Conservation (phyloP, 768 basidiomycete genomes). For the Termitomyces sp. region DNA sequence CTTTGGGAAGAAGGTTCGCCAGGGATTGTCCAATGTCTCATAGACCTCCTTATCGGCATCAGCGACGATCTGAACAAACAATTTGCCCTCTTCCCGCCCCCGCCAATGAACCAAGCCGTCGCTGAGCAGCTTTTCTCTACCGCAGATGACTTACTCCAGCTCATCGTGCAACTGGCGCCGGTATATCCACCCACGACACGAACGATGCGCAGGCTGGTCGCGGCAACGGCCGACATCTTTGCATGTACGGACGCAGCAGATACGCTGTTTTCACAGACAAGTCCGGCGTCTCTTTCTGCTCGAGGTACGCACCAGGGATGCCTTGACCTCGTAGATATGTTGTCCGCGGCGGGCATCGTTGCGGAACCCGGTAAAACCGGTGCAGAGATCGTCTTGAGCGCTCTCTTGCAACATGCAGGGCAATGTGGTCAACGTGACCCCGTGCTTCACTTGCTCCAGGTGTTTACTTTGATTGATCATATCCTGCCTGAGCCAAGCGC, state of each 20-base stretch:
- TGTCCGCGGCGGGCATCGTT: conserved; percentile 32
- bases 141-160: conserved; percentile 47
- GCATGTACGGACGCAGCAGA: conserved; percentile 48
- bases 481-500: conserved; percentile 43
- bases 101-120: conserved; percentile 37
- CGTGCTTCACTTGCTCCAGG: conserved; percentile 50
- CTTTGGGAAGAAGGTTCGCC: conserved; percentile 61
- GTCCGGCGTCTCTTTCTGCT: conserved; percentile 39
- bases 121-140: conserved; percentile 55
- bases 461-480: conserved; percentile 53
- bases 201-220: conserved; percentile 40
- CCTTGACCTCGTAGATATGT: conserved; percentile 41
- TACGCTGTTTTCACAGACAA: conserved; percentile 34
- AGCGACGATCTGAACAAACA: conserved; percentile 50
- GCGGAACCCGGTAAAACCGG: conserved; percentile 34
- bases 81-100: conserved; percentile 41
- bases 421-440: conserved; percentile 48
- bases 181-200: conserved; percentile 51
- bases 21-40: conserved; percentile 54
- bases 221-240: conserved; percentile 51
- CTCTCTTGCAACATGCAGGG: conserved; percentile 50
- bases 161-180: conserved; percentile 46
- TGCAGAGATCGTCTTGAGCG: conserved; percentile 52
- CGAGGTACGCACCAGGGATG: conserved; percentile 47
- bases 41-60: conserved; percentile 48